phyloP scores from a whole-genome alignment of 768 basidiomycete genomes.

The Tricholomella constricta region DNA sequence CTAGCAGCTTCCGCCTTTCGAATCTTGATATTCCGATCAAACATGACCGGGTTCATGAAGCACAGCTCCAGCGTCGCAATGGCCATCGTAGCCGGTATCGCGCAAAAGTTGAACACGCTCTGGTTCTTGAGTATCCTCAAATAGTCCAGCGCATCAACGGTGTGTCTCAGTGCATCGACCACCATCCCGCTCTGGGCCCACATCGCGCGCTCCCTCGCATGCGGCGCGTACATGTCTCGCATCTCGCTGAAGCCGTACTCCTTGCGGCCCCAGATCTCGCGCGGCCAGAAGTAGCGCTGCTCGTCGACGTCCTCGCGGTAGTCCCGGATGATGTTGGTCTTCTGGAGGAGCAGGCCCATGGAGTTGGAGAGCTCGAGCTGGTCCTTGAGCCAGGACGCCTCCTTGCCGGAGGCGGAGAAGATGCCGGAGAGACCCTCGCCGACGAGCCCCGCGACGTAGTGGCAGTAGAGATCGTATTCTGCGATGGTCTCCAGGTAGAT shows the following conservation, averaged over 20 bases:
- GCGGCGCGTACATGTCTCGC: slow-evolving; percentile 63
- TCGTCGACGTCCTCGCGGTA: slow-evolving; percentile 89
- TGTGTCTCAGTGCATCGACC: slow-evolving; percentile 82
- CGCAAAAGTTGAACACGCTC: slow-evolving; percentile 93
- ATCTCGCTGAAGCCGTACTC: slow-evolving; percentile 72
- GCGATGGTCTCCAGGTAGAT: slow-evolving; percentile 73
- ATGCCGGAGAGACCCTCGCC: slow-evolving; percentile 93
- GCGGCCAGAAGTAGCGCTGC: slow-evolving; percentile 90
- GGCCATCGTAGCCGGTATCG: slow-evolving; percentile 94
- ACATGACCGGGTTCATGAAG: slow-evolving; percentile 90
- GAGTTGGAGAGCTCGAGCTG: slow-evolving; percentile 91
- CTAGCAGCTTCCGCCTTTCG: slow-evolving; percentile 86
- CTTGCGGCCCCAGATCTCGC: slow-evolving; percentile 79
- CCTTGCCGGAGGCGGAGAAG: slow-evolving; percentile 85
- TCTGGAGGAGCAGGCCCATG: slow-evolving; percentile 95
- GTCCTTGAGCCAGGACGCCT: slow-evolving; percentile 67
- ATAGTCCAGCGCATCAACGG: slow-evolving; percentile 88
- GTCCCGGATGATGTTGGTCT: slow-evolving; percentile 98
- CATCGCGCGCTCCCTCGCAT: slow-evolving; percentile 63
- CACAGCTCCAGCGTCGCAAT: slow-evolving; percentile 90
- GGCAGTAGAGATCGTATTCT: slow-evolving; percentile 97
- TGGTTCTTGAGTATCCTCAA: slow-evolving; percentile 85
- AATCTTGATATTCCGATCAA: slow-evolving; percentile 91
- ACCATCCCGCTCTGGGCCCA: slow-evolving; percentile 90
- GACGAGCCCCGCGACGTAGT: slow-evolving; percentile 97